These are phyloP conservation scores for Geranomyces variabilis DNA, from an alignment of 192 early-diverging fungal species.

Conservation along the genomic window DNA sequence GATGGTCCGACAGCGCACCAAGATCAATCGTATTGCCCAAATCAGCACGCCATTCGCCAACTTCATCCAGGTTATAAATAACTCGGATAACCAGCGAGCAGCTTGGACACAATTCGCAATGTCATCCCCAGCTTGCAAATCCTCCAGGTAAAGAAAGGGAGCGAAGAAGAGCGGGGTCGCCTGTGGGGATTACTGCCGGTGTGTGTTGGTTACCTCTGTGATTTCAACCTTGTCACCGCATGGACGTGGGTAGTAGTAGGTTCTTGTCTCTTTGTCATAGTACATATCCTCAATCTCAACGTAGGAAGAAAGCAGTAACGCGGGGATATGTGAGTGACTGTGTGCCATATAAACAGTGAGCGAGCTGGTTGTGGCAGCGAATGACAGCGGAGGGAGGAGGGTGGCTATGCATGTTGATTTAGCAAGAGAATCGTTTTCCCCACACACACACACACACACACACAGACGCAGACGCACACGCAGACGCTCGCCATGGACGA, in stretches of 20 bases:
- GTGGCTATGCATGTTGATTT: too few relatives aligned
- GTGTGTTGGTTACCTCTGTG: conserved; percentile 62
- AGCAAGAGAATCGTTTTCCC: too few relatives aligned
- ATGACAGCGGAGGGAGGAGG: too few relatives aligned
- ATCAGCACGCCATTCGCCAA: conserved; percentile 24
- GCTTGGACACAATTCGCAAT: conserved; percentile 88
- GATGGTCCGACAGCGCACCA: conserved; percentile 1
- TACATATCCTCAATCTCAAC: conserved; percentile 85
- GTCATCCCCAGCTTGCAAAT: conserved; percentile 80
- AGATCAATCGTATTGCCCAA: conserved; percentile 28
- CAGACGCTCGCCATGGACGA: too few relatives aligned
- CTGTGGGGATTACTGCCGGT: neutral
- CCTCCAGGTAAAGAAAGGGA: conserved; percentile 49
- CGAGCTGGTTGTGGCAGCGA: too few relatives aligned
- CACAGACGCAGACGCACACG: too few relatives aligned
- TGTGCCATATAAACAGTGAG: too few relatives aligned
- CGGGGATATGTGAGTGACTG: too few relatives aligned
- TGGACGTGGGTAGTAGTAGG: conserved; percentile 93
- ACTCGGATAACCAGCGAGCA: conserved; percentile 91
- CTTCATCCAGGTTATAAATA: conserved; percentile 77
- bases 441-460: too few relatives aligned
- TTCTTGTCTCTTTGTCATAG: conserved; percentile 79
- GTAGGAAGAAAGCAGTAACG: conserved; percentile 34
- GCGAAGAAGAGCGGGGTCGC: too few relatives aligned
- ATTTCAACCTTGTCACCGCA: conserved; percentile 96